phyloP scores from a whole-genome alignment of 805 yeast genomes.

The Candida mattraensis region DNA sequence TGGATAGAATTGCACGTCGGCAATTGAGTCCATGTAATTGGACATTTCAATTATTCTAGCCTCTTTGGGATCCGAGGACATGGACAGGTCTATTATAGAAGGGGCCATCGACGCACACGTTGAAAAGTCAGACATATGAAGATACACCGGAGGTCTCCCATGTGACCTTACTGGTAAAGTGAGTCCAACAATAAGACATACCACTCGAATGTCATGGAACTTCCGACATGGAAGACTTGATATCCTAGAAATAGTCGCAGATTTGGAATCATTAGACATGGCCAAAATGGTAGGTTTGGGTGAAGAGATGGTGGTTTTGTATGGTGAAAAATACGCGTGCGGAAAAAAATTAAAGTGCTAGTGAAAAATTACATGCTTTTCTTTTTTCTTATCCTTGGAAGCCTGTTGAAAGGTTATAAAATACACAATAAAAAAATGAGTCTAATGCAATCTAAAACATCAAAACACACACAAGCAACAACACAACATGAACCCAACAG shows the following conservation, averaged over 20 bases:
- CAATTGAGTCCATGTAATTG: background rate
- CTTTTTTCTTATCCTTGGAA: constrained; percentile 4
- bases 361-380: background rate
- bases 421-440: constrained; percentile 20
- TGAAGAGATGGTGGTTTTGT: too few species aligned
- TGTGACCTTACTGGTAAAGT: constrained; percentile 12
- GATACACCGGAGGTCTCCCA: constrained; percentile 15
- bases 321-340: background rate
- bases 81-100: constrained; percentile 4
- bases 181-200: constrained; percentile 24
- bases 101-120: constrained; percentile 1
- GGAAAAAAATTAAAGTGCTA: constrained; percentile 5
- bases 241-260: constrained; percentile 4
- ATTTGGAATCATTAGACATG: constrained; percentile 1
- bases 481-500: constrained; percentile 11
- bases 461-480: constrained; percentile 5
- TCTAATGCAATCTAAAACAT: constrained; percentile 20
- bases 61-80: background rate
- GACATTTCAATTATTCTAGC: background rate
- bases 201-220: constrained; percentile 10
- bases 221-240: constrained; percentile 8
- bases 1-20: constrained; percentile 10
- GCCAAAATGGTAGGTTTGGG: background rate
- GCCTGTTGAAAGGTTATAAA: constrained; percentile 27
- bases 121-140: constrained; percentile 28